phyloP scores from a whole-genome alignment of 2,329 filamentous ascomycete species.

The Talaromyces sp. region DNA sequence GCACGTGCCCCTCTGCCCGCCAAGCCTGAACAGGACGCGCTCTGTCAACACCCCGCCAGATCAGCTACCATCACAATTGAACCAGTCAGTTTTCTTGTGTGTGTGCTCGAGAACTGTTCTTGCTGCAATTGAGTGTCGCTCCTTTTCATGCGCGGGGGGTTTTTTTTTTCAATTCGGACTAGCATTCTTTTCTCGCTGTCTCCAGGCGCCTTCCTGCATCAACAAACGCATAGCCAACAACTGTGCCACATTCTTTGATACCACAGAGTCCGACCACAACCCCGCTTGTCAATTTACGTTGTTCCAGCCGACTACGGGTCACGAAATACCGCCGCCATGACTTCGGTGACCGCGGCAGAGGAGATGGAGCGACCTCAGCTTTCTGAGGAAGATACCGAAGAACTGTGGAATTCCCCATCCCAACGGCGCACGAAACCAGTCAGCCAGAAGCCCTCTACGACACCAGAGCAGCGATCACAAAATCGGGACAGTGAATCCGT shows the following conservation, averaged over 20 bases:
- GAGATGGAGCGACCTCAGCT: slow-evolving; percentile 48
- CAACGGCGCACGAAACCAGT: slow-evolving; percentile 30
- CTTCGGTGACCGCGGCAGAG: slow-evolving; percentile 35
- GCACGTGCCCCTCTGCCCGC: neutral
- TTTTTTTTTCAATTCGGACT: neutral
- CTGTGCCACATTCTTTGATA: neutral
- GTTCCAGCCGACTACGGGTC: too few species aligned
- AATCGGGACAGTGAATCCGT: slow-evolving; percentile 46
- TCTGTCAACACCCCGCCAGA: neutral
- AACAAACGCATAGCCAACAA: neutral
- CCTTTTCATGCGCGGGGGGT: neutral
- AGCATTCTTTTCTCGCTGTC: neutral
- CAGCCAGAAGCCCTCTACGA: slow-evolving; percentile 32
- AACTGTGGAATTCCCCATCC: slow-evolving; percentile 56
- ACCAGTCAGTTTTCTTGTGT: neutral
- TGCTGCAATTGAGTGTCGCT: neutral
- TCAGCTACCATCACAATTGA: neutral
- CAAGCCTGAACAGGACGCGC: neutral
- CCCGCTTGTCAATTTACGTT: neutral
- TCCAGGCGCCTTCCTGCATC: neutral
- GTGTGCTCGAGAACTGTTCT: neutral
- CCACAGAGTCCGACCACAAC: neutral
- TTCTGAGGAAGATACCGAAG: slow-evolving; percentile 52
- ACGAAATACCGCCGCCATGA: slow-evolving; percentile 18
- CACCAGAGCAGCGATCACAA: slow-evolving; percentile 18